Conservation (phyloP, 768 basidiomycete genomes). For the Strobilomyces confusus region DNA sequence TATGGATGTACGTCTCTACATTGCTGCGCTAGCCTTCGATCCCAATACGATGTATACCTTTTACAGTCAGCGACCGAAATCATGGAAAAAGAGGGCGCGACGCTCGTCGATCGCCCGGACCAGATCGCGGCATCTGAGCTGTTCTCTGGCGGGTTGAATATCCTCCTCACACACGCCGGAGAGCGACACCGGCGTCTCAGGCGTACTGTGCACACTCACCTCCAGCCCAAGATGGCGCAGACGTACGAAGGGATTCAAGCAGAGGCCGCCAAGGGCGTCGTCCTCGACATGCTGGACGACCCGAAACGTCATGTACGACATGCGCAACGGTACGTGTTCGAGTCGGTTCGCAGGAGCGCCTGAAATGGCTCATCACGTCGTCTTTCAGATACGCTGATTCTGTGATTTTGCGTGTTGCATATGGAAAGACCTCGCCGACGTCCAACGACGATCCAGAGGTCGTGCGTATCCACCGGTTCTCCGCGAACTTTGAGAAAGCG, state of each 20-base stretch:
- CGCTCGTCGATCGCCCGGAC: constrained; percentile 46
- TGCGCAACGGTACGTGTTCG: constrained; percentile 12
- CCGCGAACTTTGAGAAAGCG: background rate
- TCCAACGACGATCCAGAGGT: background rate
- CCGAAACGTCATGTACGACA: constrained; percentile 10
- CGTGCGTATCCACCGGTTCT: background rate
- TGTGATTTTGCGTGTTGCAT: background rate
- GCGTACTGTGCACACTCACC: constrained; percentile 50
- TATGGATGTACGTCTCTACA: constrained; percentile 9
- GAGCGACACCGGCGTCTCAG: constrained; percentile 53
- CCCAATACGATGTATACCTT: constrained; percentile 33
- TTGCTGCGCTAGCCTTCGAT: background rate
- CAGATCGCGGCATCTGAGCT: constrained; percentile 52
- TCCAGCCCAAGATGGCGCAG: constrained; percentile 45
- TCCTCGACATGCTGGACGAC: constrained; percentile 21
- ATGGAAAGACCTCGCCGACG: background rate
- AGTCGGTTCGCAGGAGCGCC: background rate
- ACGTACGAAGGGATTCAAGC: constrained; percentile 44
- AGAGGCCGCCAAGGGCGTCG: constrained; percentile 19
- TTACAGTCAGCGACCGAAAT: constrained; percentile 55
- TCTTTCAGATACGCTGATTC: background rate
- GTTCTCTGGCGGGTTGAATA: constrained; percentile 51
- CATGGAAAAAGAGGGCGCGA: constrained; percentile 56
- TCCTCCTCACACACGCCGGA: constrained; percentile 44
- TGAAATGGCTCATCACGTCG: background rate